Conservation (phyloP, 2,329 filamentous ascomycete genomes). For the Aspergillus phoenicis region DNA sequence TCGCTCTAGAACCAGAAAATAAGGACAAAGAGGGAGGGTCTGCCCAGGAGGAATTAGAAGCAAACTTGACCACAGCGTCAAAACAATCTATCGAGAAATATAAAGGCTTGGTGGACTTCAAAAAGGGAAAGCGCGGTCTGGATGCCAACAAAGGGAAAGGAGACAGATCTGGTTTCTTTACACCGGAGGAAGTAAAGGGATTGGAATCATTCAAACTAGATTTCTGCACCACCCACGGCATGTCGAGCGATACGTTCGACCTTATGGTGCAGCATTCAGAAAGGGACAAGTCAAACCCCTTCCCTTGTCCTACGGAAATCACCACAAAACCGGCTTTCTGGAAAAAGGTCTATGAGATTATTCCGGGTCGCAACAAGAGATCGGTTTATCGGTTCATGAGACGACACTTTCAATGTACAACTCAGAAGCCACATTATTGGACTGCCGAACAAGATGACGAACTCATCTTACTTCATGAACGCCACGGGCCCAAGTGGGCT, state of each 20-base stretch:
- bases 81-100: neutral
- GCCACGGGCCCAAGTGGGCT: constrained; percentile 40
- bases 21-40: neutral
- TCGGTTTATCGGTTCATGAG: constrained; percentile 48
- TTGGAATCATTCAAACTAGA: constrained; percentile 38
- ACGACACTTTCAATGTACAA: constrained; percentile 44
- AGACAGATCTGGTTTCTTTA: constrained; percentile 34
- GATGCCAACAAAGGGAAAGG: constrained; percentile 18
- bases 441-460: constrained; percentile 45
- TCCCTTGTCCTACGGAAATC: constrained; percentile 24
- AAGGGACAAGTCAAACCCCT: constrained; percentile 25
- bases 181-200: constrained; percentile 31
- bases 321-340: constrained; percentile 41
- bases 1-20: neutral
- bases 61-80: neutral
- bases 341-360: constrained; percentile 35
- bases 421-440: constrained; percentile 43
- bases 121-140: constrained; percentile 11
- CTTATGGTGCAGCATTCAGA: constrained; percentile 39
- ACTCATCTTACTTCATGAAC: constrained; percentile 34
- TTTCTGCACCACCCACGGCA: constrained; percentile 35
- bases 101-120: neutral
- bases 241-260: constrained; percentile 31
- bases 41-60: neutral
- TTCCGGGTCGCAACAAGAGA: constrained; percentile 41